Evolutionary conservation across 805 yeast species (phyloP), one percentile per base, ranked within the genome.

Genomic region (Phaffomyces antillensis): DNA sequence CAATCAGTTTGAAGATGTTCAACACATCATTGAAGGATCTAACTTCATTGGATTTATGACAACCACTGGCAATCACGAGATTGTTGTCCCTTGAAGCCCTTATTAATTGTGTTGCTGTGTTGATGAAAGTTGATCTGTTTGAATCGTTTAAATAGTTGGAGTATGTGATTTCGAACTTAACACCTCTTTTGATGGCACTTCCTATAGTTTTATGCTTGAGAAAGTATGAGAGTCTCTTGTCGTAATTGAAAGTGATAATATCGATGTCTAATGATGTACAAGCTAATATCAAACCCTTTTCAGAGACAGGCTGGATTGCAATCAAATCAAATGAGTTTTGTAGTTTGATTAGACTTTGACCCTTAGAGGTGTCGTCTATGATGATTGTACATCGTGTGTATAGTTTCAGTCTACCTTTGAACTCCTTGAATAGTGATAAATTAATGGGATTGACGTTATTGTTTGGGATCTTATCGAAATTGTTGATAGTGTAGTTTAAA

Each of bases 11-110:
- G 31, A 85, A 65, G 40, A 93, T 64, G 46, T 81, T 84, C 13
- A 77, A 69, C 7, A 87, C 73, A 56, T 93, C 96, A 38, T 74
- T 68, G 34, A 79, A 76, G 28, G 80, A 76, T 50, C 98, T 69
- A n/a, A 79, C 65, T 37, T 78, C 79, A 30, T 78, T 59, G 2
- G 83, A 71, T 26, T 65, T 60, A 3, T 55, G 46, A 0, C 93
- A 86, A 3, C 96, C 97, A 55, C 91, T 79, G 12, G 91, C 77
- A 6, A 88, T 70, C 2, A 93, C 72, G 16, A 93, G 58, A 0
- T 97, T 97, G 37, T 88, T 74, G 16, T 79, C 75, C 52, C 99
- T 71, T 0, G 95, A 76, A 12, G 96, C 87, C 50, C 99, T 67
- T 11, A 88, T 73, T 15, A 93, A 73, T 54, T 86, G 81, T 45